phyloP scores from a whole-genome alignment of 106 monocot species.

The Chionographis japonica region DNA sequence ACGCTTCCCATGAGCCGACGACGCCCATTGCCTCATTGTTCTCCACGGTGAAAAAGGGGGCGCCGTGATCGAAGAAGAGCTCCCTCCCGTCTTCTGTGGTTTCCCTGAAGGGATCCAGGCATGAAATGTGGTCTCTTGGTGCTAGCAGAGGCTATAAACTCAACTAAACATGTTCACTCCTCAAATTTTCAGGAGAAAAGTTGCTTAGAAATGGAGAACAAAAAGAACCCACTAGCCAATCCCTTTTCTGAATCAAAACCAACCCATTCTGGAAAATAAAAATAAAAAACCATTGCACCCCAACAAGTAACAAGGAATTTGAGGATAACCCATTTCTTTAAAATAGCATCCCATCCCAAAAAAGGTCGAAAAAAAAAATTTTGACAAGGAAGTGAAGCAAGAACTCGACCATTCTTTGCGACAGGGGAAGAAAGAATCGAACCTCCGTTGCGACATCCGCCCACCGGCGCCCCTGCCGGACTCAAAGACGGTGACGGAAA shows the following conservation, averaged over 20 bases:
- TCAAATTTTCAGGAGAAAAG: too few species aligned
- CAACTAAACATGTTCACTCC: too few species aligned
- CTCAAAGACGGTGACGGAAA: constrained; percentile 77
- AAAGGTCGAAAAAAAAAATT: too few species aligned
- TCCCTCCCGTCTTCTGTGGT: constrained; percentile 52
- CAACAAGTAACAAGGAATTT: neutral
- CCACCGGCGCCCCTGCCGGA: constrained; percentile 76
- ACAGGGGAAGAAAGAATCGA: neutral
- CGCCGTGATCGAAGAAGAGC: constrained; percentile 74
- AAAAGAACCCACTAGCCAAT: too few species aligned
- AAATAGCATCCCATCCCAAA: too few species aligned
- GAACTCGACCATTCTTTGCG: too few species aligned
- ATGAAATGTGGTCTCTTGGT: too few species aligned
- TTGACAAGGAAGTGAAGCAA: too few species aligned
- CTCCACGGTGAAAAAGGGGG: constrained; percentile 54
- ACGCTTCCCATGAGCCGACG: constrained; percentile 53
- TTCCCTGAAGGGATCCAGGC: constrained; percentile 30
- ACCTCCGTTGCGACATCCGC: constrained; percentile 82
- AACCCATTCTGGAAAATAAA: neutral
- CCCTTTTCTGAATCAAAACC: too few species aligned
- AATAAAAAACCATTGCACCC: neutral
- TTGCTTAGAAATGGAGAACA: too few species aligned
- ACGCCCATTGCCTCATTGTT: constrained; percentile 40
- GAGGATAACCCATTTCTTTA: too few species aligned
- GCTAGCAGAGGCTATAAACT: too few species aligned